phyloP scores from a whole-genome alignment of 2,329 filamentous ascomycete genomes.

The Chaetomiaceae sp. region DNA sequence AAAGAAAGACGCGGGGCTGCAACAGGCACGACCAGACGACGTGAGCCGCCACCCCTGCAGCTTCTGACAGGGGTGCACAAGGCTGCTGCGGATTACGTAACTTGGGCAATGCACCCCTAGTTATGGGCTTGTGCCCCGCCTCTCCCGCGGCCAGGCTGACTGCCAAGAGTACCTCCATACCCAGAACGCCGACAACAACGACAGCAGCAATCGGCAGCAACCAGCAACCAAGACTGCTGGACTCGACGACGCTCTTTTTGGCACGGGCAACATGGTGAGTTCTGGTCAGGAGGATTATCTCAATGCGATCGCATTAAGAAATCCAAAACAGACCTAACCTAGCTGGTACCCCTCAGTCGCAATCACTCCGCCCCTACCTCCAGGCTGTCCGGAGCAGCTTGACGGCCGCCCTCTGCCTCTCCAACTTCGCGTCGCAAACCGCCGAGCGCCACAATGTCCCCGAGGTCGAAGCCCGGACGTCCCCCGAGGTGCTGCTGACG shows the following conservation, averaged over 20 bases:
- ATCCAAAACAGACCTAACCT: conserved; percentile 3
- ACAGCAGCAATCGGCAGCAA: conserved; percentile 9
- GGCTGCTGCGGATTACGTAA: conserved; percentile 18
- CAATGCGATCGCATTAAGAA: background rate
- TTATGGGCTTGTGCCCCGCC: conserved; percentile 9
- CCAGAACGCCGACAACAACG: conserved; percentile 4
- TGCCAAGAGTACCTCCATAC: conserved; percentile 18
- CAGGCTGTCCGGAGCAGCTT: conserved; percentile 93
- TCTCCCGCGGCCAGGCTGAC: conserved; percentile 2
- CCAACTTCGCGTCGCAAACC: conserved; percentile 96
- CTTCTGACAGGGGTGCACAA: background rate
- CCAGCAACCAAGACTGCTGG: conserved; percentile 9
- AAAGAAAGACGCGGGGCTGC: conserved; percentile 21
- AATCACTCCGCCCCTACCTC: conserved; percentile 94
- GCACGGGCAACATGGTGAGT: conserved; percentile 16
- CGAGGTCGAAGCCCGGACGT: conserved; percentile 89
- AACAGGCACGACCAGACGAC: background rate
- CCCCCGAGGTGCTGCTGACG: conserved; percentile 89
- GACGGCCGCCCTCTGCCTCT: conserved; percentile 86
- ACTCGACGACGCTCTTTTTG: background rate
- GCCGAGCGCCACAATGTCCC: conserved; percentile 97
- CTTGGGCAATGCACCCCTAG: background rate
- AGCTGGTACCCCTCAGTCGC: conserved; percentile 57
- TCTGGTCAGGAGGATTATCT: too few species aligned
- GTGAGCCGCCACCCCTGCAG: background rate